Evolutionary conservation across 2,329 filamentous ascomycete genomes (phyloP).

Genomic region (Capronia epimyces): DNA sequence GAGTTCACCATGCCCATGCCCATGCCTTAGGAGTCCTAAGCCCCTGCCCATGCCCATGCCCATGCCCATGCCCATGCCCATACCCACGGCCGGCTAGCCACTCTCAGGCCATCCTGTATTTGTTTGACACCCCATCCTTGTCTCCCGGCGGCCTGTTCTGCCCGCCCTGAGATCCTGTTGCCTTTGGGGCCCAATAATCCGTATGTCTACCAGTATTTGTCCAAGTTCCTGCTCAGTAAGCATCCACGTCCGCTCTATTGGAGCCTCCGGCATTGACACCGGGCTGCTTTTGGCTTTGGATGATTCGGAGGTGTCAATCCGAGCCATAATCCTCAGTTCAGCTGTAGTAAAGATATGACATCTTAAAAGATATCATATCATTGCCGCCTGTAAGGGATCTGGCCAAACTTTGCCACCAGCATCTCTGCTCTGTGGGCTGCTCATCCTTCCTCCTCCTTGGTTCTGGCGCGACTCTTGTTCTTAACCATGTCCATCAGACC

Average conservation of each 20-base stretch:
- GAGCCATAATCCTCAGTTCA: not conserved
- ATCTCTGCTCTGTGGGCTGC: not conserved
- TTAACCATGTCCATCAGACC: conserved; percentile 26
- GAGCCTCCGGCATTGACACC: not conserved
- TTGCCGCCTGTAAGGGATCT: too few relatives aligned
- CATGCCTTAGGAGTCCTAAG: not conserved
- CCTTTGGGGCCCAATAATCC: not conserved
- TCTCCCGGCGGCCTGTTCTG: not conserved
- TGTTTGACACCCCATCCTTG: not conserved
- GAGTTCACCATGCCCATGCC: too few relatives aligned
- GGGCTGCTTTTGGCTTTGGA: not conserved
- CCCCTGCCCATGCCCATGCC: too few relatives aligned
- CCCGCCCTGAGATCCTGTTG: not conserved
- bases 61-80: too few relatives aligned
- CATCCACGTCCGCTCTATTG: not conserved
- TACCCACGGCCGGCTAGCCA: not conserved
- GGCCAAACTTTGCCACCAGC: not conserved
- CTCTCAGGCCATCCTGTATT: not conserved
- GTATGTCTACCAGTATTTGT: not conserved
- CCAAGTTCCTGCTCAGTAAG: not conserved
- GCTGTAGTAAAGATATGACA: too few relatives aligned
- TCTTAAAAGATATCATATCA: too few relatives aligned
- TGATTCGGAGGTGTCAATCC: not conserved
- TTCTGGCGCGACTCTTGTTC: conserved; percentile 21
- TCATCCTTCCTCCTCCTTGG: conserved; percentile 23